Conservation (phyloP, 345 rosid species). For the Hibiscus syriacus region DNA sequence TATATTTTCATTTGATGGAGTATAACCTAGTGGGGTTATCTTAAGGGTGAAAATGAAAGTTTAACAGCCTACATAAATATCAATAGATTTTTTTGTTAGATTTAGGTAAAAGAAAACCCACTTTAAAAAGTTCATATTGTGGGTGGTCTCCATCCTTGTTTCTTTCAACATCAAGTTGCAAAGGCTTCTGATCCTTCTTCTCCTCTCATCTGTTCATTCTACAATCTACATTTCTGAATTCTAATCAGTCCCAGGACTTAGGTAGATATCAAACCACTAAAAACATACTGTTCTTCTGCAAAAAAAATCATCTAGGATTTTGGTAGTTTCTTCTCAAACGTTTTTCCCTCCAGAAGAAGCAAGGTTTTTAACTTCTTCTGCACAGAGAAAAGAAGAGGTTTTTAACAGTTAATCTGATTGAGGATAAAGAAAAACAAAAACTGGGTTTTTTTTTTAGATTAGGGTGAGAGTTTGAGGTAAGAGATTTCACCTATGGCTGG, state of each 20-base stretch:
- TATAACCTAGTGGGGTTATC: not conserved
- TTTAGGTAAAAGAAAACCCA: slow-evolving; percentile 20
- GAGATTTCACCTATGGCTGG: slow-evolving; percentile 8
- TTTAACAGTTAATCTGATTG: slow-evolving; percentile 3
- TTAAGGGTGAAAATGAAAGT: not conserved
- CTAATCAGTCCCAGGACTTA: not conserved
- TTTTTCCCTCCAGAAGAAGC: slow-evolving; percentile 4
- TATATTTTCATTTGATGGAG: not conserved
- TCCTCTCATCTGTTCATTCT: slow-evolving; percentile 3
- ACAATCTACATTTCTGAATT: not conserved
- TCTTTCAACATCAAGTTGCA: slow-evolving; percentile 21
- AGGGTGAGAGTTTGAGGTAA: slow-evolving; percentile 16
- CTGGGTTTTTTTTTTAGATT: slow-evolving; percentile 6
- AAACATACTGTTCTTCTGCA: not conserved
- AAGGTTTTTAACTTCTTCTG: not conserved
- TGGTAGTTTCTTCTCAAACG: slow-evolving; percentile 1
- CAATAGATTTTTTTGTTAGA: slow-evolving; percentile 21
- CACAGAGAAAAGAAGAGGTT: slow-evolving; percentile 5
- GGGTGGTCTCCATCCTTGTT: slow-evolving; percentile 6
- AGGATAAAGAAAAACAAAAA: not conserved
- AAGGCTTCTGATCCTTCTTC: not conserved
- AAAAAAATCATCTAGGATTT: slow-evolving; percentile 21
- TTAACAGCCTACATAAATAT: slow-evolving; percentile 6
- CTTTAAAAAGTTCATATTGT: slow-evolving; percentile 12
- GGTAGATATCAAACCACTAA: too few species aligned